Evolutionary conservation across 1,284 basidiomycete species (phyloP).

Genomic region (Tylopilus sp.): DNA sequence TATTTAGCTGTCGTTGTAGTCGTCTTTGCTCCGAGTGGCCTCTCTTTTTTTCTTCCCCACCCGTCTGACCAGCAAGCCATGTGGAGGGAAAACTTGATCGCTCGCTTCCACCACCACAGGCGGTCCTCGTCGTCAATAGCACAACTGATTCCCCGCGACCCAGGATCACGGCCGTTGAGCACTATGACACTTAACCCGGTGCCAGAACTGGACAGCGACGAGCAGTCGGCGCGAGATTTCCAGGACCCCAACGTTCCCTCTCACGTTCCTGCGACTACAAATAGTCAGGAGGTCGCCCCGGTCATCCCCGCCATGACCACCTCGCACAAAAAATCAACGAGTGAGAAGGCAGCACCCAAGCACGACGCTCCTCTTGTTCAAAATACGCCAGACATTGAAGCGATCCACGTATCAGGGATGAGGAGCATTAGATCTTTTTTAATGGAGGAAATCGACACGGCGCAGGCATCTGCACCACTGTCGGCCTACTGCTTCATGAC

Average conservation of each 20-base stretch:
- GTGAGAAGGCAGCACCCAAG: conserved; percentile 7
- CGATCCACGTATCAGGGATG: conserved; percentile 18
- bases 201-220: conserved; percentile 17
- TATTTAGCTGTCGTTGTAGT: not conserved
- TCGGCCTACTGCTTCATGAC: conserved; percentile 86
- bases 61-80: conserved; percentile 10
- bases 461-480: conserved; percentile 63
- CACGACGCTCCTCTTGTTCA: not conserved
- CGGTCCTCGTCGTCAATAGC: conserved; percentile 28
- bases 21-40: not conserved
- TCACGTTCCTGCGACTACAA: not conserved
- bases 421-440: conserved; percentile 39
- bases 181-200: conserved; percentile 23
- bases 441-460: conserved; percentile 65
- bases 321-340: not conserved
- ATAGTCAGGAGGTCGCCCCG: conserved; percentile 5
- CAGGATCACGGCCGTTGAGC: conserved; percentile 24
- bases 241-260: too few species aligned
- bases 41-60: not conserved
- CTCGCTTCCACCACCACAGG: conserved; percentile 33
- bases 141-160: conserved; percentile 23
- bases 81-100: conserved; percentile 28
- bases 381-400: conserved; percentile 23
- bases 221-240: too few species aligned
- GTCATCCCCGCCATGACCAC: conserved; percentile 13